These are phyloP conservation scores for Colletotrichum sp. DNA, from an alignment of 2,329 filamentous ascomycete genomes.

Conservation along the genomic window DNA sequence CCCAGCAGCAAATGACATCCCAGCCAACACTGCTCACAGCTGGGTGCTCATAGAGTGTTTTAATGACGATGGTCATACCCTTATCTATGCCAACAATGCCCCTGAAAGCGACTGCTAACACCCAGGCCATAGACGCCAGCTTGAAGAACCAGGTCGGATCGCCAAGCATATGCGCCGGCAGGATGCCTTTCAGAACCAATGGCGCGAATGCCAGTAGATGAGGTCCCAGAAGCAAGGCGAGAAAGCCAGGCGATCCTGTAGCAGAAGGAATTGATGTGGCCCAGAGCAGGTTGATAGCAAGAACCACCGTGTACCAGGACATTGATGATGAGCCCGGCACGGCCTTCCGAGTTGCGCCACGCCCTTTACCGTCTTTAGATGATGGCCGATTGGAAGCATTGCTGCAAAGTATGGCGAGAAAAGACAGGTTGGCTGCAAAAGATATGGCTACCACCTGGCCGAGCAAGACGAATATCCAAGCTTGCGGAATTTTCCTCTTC, in stretches of 20 bases:
- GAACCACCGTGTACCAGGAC: constrained; percentile 15
- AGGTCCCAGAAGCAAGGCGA: constrained; percentile 24
- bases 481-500: too few species aligned
- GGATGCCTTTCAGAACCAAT: constrained; percentile 19
- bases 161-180: background rate
- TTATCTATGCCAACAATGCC: background rate
- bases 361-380: background rate
- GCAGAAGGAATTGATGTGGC: constrained; percentile 19
- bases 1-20: constrained; percentile 31
- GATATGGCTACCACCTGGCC: too few species aligned
- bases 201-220: constrained; percentile 28
- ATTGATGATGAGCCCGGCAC: background rate
- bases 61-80: background rate
- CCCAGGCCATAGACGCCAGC: constrained; percentile 6
- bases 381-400: too few species aligned
- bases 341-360: too few species aligned
- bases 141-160: constrained; percentile 13
- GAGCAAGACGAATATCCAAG: too few species aligned
- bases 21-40: constrained; percentile 30
- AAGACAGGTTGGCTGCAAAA: too few species aligned
- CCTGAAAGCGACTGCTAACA: background rate
- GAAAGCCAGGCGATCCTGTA: constrained; percentile 16
- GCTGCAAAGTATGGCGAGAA: too few species aligned
- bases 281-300: constrained; percentile 18
- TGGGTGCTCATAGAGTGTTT: constrained; percentile 26